Evolutionary conservation across 176 grass and related monocot species (phyloP).

Genomic region (Hordeum vulgare): MorexV3_pseudomolecules_assembly NC_058520.1:169132358-169132857

Average conservation of each 20-base stretch:
- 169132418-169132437: not conserved
- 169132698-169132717: not conserved
- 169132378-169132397: not conserved
- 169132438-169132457: not conserved
- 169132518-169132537: not conserved
- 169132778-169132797: not conserved
- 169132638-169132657: conserved; percentile 8
- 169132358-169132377: not conserved
- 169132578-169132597: not conserved
- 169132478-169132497: not conserved
- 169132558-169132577: not conserved
- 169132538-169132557: not conserved
- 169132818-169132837: no score
- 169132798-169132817: not conserved
- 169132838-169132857: no score
- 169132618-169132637: not conserved
- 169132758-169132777: not conserved
- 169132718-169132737: not conserved
- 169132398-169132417: not conserved
- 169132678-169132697: not conserved
- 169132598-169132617: not conserved
- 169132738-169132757: not conserved
- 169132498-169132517: not conserved
- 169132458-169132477: not conserved
- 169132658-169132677: not conserved